Evolutionary conservation across 306 rosid species (phyloP).

Genomic region (Trifolium dubium): DNA sequence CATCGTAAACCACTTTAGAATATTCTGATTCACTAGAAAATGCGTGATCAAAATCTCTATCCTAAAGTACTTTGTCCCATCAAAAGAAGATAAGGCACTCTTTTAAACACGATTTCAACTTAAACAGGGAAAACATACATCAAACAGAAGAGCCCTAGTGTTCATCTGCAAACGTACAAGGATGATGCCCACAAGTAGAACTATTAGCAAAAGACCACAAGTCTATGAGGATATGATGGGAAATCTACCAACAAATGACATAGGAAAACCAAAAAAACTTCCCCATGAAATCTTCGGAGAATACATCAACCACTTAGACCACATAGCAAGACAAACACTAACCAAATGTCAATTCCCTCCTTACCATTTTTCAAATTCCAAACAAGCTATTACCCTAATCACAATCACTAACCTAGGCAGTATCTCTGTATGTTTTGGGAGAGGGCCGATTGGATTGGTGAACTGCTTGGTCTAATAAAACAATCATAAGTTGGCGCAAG

Average conservation of each 20-base stretch:
- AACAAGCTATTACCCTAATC: neutral
- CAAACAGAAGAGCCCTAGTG: neutral
- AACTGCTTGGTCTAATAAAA: neutral
- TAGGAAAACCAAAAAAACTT: neutral
- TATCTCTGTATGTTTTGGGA: neutral
- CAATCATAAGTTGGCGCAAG: neutral
- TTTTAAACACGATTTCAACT: neutral
- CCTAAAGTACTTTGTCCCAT: neutral
- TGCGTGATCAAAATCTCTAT: neutral
- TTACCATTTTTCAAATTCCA: neutral
- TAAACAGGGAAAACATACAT: neutral
- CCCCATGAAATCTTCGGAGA: constrained; percentile 1
- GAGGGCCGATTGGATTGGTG: neutral
- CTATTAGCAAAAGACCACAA: neutral
- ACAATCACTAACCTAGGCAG: constrained; percentile 4
- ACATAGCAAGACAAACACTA: constrained; percentile 29
- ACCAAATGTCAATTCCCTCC: constrained; percentile 1
- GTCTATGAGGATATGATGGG: neutral
- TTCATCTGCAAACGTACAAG: constrained; percentile 2
- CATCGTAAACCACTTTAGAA: neutral
- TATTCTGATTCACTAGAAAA: neutral
- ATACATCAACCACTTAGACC: constrained; percentile 26
- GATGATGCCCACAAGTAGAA: neutral
- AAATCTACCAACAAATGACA: constrained; percentile 5
- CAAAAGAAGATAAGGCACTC: constrained; percentile 1